Percentiles rank a stretch among this genome's conserved stretches.
These are phyloP conservation scores for Aspergillus mulundensis DNA, from an alignment of 495 filamentous ascomycete species.

Conservation along the genomic window DNA sequence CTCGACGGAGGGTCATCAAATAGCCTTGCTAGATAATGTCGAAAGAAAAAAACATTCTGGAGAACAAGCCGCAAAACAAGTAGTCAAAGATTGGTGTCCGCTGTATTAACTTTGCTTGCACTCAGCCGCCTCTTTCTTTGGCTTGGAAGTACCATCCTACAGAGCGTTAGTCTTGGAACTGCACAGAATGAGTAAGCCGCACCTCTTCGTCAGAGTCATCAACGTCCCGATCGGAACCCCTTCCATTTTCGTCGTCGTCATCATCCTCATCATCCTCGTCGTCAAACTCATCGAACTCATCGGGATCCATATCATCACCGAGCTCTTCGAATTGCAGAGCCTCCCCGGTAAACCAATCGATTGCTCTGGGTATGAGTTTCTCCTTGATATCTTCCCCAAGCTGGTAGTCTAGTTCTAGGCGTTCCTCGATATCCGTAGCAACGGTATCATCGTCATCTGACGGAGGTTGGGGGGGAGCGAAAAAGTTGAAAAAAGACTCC, in stretches of 20 bases:
- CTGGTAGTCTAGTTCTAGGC: slow-evolving; percentile 97
- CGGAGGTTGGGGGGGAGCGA: slow-evolving; percentile 88
- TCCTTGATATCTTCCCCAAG: slow-evolving; percentile 99
- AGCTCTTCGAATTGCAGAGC: slow-evolving; percentile 95
- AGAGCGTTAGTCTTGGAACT: slow-evolving; percentile 28
- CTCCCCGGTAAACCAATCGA: slow-evolving; percentile 99
- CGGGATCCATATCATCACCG: slow-evolving; percentile 80
- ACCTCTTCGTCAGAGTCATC: slow-evolving; percentile 95
- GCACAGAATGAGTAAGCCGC: slow-evolving; percentile 23
- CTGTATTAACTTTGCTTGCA: slow-evolving; percentile 96
- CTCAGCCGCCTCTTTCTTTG: slow-evolving; percentile 97
- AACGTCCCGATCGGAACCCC: slow-evolving; percentile 41
- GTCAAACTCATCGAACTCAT: slow-evolving; percentile 88
- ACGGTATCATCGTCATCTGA: slow-evolving; percentile 71
- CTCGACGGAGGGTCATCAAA: slow-evolving; percentile 22
- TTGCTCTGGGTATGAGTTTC: slow-evolving; percentile 96
- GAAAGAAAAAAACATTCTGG: slow-evolving; percentile 6
- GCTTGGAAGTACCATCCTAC: slow-evolving; percentile 91
- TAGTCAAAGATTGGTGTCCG: too few relatives aligned
- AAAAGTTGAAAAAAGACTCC: slow-evolving; percentile 99
- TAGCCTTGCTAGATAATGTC: slow-evolving; percentile 23
- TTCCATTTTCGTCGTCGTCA: slow-evolving; percentile 78
- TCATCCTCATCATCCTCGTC: slow-evolving; percentile 87
- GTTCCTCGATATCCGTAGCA: slow-evolving; percentile 90
- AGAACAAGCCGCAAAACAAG: slow-evolving; percentile 23